Evolutionary conservation across 192 early-diverging fungal species (phyloP), one percentile per base, ranked within the genome.

Genomic region (Podila epicladia): DNA sequence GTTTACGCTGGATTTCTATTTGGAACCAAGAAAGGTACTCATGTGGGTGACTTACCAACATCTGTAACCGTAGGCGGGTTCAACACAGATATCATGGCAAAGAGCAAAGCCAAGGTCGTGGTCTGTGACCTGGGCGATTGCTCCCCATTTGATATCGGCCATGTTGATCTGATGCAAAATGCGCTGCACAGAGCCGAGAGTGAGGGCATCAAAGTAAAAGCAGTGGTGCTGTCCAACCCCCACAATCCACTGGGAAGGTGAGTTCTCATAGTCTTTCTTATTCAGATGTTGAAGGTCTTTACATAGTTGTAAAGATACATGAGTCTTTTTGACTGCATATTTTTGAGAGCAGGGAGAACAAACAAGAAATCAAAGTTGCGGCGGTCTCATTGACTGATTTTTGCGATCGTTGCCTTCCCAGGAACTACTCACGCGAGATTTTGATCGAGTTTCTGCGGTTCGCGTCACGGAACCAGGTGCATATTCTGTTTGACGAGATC

Each of bases 401-500:
- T 33, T 32, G 28, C 57, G 50, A 15, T 62, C 5, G 32, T 11
- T 49, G 4, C 53, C 24, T 64, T 70, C 13, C n/a, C 22, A 86
- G 87, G 65, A 85, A 84, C 65, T 86, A 91, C 45, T 72, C 91
- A 19, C 86, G 76, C 20, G 75, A 82, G 5, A 73, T 90, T 24
- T 62, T 95, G 28, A 74, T 85, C 15, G 67, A 74, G 13, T 87
- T 91, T 61, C 75, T 95, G 4, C 65, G 73, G 38, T 97, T 93
- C 74, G 92, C 93, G 13, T 86, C 85, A 32, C 64, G 73, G 20
- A 85, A 93, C 55, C 65, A 87, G 28, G 68, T 97, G 13, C 93
- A 93, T 59, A 84, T 90, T 26, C 70, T 95, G 11, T 83, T 90
- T 74, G 95, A 97, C 75, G 95, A 97, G 69, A 92, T 97, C 48